Percentiles rank a stretch among this genome's conserved stretches.
phyloP scores from a whole-genome alignment of 129 eudicot species.

The Tagetes patula region DNA sequence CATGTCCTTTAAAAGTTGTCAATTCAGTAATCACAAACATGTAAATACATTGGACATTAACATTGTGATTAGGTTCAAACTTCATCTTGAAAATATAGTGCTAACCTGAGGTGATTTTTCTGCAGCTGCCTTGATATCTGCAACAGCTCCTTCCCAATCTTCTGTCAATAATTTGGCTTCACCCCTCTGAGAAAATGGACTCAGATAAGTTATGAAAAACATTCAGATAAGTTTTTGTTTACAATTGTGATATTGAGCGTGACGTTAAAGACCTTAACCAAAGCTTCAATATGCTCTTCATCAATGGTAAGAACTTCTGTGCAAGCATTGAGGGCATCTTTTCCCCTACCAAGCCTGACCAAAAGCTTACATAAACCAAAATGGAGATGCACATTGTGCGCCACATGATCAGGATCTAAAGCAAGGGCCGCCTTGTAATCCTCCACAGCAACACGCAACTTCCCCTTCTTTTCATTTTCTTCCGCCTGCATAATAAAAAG shows the following conservation, averaged over 20 bases:
- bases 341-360: constrained; percentile 94
- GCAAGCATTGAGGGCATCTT: constrained; percentile 80
- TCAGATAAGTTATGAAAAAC: constrained; percentile 7
- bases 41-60: not conserved
- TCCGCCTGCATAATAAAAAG: constrained; percentile 62
- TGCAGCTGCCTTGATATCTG: constrained; percentile 85
- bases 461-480: constrained; percentile 81
- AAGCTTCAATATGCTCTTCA: constrained; percentile 81
- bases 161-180: constrained; percentile 85
- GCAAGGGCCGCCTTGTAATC: constrained; percentile 76
- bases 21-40: constrained; percentile 11
- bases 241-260: constrained; percentile 7
- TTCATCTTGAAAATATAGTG: not conserved
- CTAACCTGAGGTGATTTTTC: constrained; percentile 94
- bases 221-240: not conserved
- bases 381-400: constrained; percentile 78
- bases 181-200: constrained; percentile 58
- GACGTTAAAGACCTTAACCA: constrained; percentile 64
- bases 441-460: constrained; percentile 77
- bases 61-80: not conserved
- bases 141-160: constrained; percentile 97
- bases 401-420: constrained; percentile 69
- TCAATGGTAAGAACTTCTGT: constrained; percentile 79
- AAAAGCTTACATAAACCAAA: constrained; percentile 85
- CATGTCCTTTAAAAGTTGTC: constrained; percentile 58